Evolutionary conservation across 306 rosid species (phyloP).

Genomic region (Vigna unguiculata): DNA sequence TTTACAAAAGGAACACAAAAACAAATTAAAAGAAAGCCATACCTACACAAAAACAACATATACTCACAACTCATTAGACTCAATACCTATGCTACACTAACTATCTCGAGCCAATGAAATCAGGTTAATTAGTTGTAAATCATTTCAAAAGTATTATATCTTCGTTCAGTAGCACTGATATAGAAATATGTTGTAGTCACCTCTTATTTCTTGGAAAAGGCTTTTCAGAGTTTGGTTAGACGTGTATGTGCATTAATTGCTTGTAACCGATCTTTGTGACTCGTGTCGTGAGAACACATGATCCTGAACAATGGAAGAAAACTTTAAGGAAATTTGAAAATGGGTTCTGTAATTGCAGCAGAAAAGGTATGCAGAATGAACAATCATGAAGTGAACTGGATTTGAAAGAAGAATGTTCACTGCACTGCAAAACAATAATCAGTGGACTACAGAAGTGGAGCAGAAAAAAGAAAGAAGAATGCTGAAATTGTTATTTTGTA

Average conservation of each 20-base stretch:
- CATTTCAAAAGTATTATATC: not conserved
- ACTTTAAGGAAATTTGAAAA: too few relatives aligned
- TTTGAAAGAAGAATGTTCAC: conserved; percentile 3
- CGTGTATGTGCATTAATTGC: not conserved
- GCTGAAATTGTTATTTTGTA: conserved; percentile 24
- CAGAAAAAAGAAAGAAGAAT: conserved; percentile 8
- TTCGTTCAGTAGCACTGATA: not conserved
- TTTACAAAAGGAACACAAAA: not conserved
- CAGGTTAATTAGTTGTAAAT: not conserved
- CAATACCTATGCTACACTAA: not conserved
- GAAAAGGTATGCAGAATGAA: conserved; percentile 15
- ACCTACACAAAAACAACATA: not conserved
- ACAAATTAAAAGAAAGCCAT: not conserved
- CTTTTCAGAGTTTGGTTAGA: not conserved
- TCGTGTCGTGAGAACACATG: conserved; percentile 6
- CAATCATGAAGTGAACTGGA: conserved; percentile 20
- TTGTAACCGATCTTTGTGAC: not conserved
- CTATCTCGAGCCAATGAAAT: conserved; percentile 7
- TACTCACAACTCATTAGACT: not conserved
- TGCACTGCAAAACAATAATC: conserved; percentile 35
- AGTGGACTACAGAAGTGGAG: not conserved
- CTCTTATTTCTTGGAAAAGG: not conserved
- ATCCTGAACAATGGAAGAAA: conserved; percentile 2
- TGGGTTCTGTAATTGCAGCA: not conserved
- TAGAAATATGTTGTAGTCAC: not conserved